phyloP scores from a whole-genome alignment of 768 basidiomycete genomes.

The Mycena vitilis region DNA sequence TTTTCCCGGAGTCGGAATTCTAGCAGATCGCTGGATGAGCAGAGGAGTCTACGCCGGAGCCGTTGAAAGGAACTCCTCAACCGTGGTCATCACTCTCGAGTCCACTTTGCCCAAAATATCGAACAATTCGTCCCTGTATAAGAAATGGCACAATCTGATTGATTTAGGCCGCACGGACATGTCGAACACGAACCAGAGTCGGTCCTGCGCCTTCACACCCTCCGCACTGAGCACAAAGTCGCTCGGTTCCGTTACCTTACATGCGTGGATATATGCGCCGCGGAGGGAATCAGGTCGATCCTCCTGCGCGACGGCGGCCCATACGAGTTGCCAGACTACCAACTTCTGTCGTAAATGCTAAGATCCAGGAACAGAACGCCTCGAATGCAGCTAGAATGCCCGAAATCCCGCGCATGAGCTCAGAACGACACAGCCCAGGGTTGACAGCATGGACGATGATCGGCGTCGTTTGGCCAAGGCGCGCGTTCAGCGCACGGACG shows the following conservation, averaged over 20 bases:
- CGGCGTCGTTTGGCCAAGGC: conserved; percentile 19
- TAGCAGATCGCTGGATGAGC: no score
- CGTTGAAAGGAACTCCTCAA: conserved; percentile 32
- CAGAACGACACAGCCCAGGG: conserved; percentile 39
- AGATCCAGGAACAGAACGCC: neutral
- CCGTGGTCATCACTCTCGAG: conserved; percentile 28
- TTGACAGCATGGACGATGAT: conserved; percentile 33
- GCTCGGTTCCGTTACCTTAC: conserved; percentile 35
- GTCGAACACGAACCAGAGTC: conserved; percentile 30
- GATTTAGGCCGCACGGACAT: neutral
- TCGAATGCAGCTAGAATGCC: neutral
- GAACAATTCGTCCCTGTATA: conserved; percentile 37
- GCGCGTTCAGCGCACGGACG: conserved; percentile 26
- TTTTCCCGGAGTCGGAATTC: no score
- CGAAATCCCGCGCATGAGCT: conserved; percentile 25
- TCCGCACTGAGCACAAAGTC: conserved; percentile 37
- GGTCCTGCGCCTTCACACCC: conserved; percentile 32
- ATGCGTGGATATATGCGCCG: conserved; percentile 31
- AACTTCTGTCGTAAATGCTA: conserved; percentile 37
- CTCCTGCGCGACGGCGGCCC: conserved; percentile 31
- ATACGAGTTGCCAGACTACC: conserved; percentile 40
- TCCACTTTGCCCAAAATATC: conserved; percentile 38
- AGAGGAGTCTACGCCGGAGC: no score
- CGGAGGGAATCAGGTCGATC: conserved; percentile 18
- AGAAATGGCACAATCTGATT: neutral